Conservation (phyloP, 345 rosid species). For the Boechera retrofracta region DNA sequence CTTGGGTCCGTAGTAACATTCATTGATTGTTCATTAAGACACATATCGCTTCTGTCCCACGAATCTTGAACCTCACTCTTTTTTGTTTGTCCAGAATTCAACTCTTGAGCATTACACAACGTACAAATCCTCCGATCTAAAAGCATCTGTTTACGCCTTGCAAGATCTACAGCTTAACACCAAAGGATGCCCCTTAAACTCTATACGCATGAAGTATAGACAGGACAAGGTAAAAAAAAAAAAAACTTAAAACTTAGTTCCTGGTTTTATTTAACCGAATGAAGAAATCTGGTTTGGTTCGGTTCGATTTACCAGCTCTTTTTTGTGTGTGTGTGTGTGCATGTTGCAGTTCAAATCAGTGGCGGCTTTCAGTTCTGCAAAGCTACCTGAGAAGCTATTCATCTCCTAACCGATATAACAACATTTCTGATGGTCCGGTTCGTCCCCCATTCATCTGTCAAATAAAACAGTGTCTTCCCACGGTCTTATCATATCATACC, state of each 20-base stretch:
- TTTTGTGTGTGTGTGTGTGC: neutral
- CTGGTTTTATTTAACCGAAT: neutral
- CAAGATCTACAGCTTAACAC: slow-evolving; percentile 75
- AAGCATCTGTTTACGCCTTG: slow-evolving; percentile 56
- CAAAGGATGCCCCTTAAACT: slow-evolving; percentile 66
- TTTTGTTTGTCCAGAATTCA: slow-evolving; percentile 55
- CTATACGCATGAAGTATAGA: slow-evolving; percentile 71
- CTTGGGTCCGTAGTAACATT: slow-evolving; percentile 64
- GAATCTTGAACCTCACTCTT: slow-evolving; percentile 19
- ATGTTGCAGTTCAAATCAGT: slow-evolving; percentile 74
- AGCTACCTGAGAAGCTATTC: slow-evolving; percentile 63
- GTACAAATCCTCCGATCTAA: slow-evolving; percentile 69
- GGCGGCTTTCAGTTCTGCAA: slow-evolving; percentile 63
- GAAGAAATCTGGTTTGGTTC: slow-evolving; percentile 11
- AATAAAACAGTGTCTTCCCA: slow-evolving; percentile 33
- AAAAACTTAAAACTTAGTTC: neutral
- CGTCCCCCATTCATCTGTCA: slow-evolving; percentile 7
- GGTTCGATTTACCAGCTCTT: neutral
- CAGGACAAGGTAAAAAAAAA: slow-evolving; percentile 61
- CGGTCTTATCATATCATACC: slow-evolving; percentile 13
- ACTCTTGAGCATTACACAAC: slow-evolving; percentile 81
- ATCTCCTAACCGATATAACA: slow-evolving; percentile 43
- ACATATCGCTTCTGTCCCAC: slow-evolving; percentile 4
- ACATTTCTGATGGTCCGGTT: slow-evolving; percentile 13
- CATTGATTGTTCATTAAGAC: slow-evolving; percentile 23